Conservation (phyloP, 1,284 basidiomycete genomes). For the Cutaneotrichosporon mucoides region DNA sequence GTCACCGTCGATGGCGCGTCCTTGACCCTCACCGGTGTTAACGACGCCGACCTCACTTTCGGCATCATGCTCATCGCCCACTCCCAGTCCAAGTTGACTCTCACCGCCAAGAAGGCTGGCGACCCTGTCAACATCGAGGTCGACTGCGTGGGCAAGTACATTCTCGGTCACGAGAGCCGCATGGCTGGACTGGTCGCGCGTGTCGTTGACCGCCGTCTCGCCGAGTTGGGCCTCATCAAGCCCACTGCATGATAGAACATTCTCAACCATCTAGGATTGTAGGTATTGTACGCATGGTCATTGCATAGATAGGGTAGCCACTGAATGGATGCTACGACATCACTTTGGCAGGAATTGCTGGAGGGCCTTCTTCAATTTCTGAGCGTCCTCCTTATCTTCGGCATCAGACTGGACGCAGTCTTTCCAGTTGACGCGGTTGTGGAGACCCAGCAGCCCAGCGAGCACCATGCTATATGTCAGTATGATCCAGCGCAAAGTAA, state of each 20-base stretch:
- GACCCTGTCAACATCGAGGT: constrained; percentile 88
- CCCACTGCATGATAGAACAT: constrained; percentile 1
- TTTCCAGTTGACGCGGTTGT: constrained; percentile 85
- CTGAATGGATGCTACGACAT: neutral
- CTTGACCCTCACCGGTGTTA: constrained; percentile 80
- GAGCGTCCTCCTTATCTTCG: constrained; percentile 74
- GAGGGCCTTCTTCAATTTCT: constrained; percentile 77
- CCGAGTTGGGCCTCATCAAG: constrained; percentile 14
- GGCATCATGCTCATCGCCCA: constrained; percentile 94
- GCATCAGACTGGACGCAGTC: constrained; percentile 71
- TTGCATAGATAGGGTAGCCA: neutral
- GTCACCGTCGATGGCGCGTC: constrained; percentile 93
- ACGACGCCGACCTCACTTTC: constrained; percentile 65
- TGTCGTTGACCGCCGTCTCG: constrained; percentile 56
- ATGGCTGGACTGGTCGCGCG: constrained; percentile 64
- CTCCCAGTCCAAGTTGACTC: constrained; percentile 82
- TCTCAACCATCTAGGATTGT: neutral
- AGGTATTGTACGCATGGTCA: constrained; percentile 8
- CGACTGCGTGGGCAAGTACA: constrained; percentile 55
- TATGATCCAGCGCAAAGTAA: constrained; percentile 2
- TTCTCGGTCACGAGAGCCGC: constrained; percentile 61
- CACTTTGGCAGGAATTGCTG: constrained; percentile 55
- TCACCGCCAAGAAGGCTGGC: constrained; percentile 70
- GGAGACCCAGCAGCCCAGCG: constrained; percentile 65
- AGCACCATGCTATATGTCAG: constrained; percentile 63